Percentiles rank a stretch among this genome's conserved stretches.
phyloP scores from a whole-genome alignment of 2,329 filamentous ascomycete species.

The Cadophora sp. region DNA sequence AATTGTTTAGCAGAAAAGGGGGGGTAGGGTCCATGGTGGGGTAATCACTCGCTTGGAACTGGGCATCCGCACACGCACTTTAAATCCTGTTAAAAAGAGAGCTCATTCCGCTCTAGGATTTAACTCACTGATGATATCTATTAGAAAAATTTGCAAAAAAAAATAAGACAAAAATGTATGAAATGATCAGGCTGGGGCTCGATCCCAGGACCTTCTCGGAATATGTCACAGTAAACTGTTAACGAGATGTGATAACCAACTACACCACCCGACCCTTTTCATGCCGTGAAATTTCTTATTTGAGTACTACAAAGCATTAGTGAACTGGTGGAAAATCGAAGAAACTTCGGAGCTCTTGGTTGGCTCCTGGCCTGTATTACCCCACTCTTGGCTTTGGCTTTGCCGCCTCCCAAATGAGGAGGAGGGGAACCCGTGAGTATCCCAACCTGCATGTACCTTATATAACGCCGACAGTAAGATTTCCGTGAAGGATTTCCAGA shows the following conservation, averaged over 20 bases:
- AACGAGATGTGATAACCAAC: conserved; percentile 20
- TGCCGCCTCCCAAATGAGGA: not conserved
- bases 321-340: not conserved
- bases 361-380: not conserved
- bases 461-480: too few relatives aligned
- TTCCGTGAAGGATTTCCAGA: too few relatives aligned
- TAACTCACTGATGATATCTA: too few relatives aligned
- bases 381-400: not conserved
- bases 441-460: too few relatives aligned
- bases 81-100: not conserved
- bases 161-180: not conserved
- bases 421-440: too few relatives aligned
- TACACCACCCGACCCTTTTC: conserved; percentile 14
- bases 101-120: too few relatives aligned
- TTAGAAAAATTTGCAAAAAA: not conserved
- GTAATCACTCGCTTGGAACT: not conserved
- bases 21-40: not conserved
- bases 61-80: too few relatives aligned
- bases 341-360: not conserved
- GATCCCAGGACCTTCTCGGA: conserved; percentile 19
- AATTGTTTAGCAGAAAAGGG: too few relatives aligned
- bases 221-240: conserved; percentile 15
- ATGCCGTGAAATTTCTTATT: not conserved
- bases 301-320: not conserved
- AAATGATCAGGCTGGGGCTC: conserved; percentile 19